These are phyloP conservation scores for Yamadazyma aaseri DNA, from an alignment of 1,139 yeast species.

Conservation along the genomic window DNA sequence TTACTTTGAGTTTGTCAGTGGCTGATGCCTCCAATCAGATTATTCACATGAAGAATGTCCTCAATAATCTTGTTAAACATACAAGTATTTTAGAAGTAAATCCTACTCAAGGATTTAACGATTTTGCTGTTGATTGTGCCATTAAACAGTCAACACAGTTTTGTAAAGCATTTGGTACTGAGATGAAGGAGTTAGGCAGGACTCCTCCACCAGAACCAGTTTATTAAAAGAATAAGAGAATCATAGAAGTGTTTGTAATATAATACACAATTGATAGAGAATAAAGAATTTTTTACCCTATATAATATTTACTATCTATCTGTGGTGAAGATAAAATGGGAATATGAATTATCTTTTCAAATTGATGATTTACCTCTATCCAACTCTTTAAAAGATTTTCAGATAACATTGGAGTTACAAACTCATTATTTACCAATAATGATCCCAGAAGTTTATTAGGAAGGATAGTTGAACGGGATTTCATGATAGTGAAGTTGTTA, in stretches of 20 bases:
- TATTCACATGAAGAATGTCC: slow-evolving; percentile 31
- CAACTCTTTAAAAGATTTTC: slow-evolving; percentile 24
- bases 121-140: slow-evolving; percentile 33
- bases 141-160: slow-evolving; percentile 22
- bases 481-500: slow-evolving; percentile 9
- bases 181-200: slow-evolving; percentile 14
- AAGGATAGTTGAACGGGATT: slow-evolving; percentile 10
- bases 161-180: slow-evolving; percentile 22
- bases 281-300: too few relatives aligned
- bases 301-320: slow-evolving; percentile 22
- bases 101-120: slow-evolving; percentile 21
- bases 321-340: slow-evolving; percentile 34
- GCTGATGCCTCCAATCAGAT: slow-evolving; percentile 37
- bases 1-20: slow-evolving; percentile 34
- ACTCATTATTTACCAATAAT: slow-evolving; percentile 10
- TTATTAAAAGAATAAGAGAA: slow-evolving; percentile 5
- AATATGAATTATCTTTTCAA: slow-evolving; percentile 23
- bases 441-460: slow-evolving; percentile 15
- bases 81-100: slow-evolving; percentile 14
- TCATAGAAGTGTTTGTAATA: neutral
- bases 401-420: slow-evolving; percentile 27
- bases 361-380: slow-evolving; percentile 26
- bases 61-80: slow-evolving; percentile 15
- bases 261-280: too few relatives aligned
- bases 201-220: slow-evolving; percentile 17